Conservation (phyloP, 129 eudicot genomes). For the Artemisia tridentata region DNA sequence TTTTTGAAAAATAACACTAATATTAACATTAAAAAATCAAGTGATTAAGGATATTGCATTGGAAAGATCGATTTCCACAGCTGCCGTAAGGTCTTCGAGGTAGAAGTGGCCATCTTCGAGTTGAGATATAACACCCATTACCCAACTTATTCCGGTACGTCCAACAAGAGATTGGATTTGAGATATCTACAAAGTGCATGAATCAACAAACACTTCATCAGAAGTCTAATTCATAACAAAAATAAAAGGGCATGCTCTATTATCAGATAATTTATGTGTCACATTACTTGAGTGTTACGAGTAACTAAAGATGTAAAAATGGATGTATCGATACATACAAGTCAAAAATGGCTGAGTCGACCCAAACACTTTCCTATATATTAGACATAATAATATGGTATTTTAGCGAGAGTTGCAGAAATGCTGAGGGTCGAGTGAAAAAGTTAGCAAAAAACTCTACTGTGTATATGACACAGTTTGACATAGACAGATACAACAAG, state of each 20-base stretch:
- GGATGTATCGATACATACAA: neutral
- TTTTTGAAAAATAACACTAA: neutral
- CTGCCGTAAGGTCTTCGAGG: slow-evolving; percentile 89
- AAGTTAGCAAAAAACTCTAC: too few species aligned
- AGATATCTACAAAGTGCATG: slow-evolving; percentile 55
- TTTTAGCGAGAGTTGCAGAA: too few species aligned
- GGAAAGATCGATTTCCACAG: slow-evolving; percentile 81
- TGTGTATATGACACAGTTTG: too few species aligned
- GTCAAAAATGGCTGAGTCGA: neutral
- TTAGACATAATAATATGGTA: too few species aligned
- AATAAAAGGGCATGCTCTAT: neutral
- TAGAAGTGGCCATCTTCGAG: slow-evolving; percentile 96
- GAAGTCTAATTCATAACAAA: slow-evolving; percentile 4
- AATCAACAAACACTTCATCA: neutral
- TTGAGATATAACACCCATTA: slow-evolving; percentile 97
- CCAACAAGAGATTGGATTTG: slow-evolving; percentile 88
- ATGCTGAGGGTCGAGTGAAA: too few species aligned
- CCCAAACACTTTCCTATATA: neutral
- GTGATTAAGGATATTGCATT: slow-evolving; percentile 87
- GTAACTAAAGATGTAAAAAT: neutral
- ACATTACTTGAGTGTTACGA: neutral
- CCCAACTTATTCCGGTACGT: slow-evolving; percentile 80
- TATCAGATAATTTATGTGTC: neutral
- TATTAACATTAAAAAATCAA: neutral
- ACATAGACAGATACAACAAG: too few species aligned